Base-by-base conservation (phyloP, 148 eudicot species). In the Camellia lanceoleosa region DNA sequence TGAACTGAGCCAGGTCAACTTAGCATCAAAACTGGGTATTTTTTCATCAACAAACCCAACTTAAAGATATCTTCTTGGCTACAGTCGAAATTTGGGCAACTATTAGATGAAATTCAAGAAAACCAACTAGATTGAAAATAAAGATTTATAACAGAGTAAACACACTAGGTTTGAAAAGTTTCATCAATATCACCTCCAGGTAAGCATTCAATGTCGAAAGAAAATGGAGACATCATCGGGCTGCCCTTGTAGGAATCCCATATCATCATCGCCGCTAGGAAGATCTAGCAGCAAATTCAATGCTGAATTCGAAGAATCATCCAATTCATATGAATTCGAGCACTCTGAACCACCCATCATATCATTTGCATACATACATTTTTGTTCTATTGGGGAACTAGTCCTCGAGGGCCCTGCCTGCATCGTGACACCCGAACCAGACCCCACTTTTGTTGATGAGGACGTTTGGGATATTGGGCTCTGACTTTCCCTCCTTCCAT, bases 191-290 rank as follows among this genome's bases (percentile, higher is more conserved):
- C 54, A 51, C 54, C 11, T 55, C 11, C 9, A 55, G 58, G 58
- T 55, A 8, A 51, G 13, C 11, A 55, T 55, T 55, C 13, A 55
- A 30, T 44, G 72, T 16, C 43, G 46, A 44, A 43, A 16, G 73
- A 70, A 70, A 46, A 70, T 46, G 73, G 73, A 46, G 55, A n/a
- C 30, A 70, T 70, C 54, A 42, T 68, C 71, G 9, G 55, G 18
- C 51, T 42, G 72, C 38, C 52, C 72, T 16, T 68, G 72, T 68
- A 68, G 51, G 72, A 68, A 68, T 42, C 72, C 72, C 72, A 68
- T 68, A 16, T 68, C 72, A n/a, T 15, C 16, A 47, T 3, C 23
- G 16, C 72, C 5, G 0, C 38, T 49, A 49, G 73, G 38, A 30
- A 46, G 43, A 46, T 70, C 73, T 70, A 70, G 55, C 54, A 70